These are phyloP conservation scores for Coniochaeta hoffmannii DNA, from an alignment of 2,329 filamentous ascomycete genomes.

Conservation along the genomic window DNA sequence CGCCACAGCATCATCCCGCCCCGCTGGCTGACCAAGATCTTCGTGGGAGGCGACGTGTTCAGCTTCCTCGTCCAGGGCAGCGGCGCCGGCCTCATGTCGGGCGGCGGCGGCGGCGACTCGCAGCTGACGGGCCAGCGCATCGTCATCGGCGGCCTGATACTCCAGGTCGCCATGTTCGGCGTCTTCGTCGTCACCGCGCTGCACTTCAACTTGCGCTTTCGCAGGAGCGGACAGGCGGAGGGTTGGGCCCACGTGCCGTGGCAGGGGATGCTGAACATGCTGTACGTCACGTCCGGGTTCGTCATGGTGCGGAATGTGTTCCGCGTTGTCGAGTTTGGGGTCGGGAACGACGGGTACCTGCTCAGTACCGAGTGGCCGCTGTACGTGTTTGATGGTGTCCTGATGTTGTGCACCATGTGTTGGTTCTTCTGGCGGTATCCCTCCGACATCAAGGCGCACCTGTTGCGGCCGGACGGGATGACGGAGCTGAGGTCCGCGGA, in stretches of 20 bases:
- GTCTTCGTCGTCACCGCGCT: constrained; percentile 43
- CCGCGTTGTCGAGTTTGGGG: constrained; percentile 29
- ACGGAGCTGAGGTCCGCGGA: neutral
- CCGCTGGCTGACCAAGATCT: constrained; percentile 42
- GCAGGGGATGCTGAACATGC: constrained; percentile 16
- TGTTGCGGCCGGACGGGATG: neutral
- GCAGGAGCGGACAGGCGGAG: constrained; percentile 7
- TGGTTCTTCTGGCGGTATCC: constrained; percentile 11
- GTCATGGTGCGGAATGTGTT: constrained; percentile 30
- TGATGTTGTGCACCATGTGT: constrained; percentile 15
- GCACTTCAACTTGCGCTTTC: constrained; percentile 37
- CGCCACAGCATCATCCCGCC: constrained; percentile 23
- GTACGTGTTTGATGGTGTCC: constrained; percentile 23
- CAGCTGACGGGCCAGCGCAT: constrained; percentile 37
- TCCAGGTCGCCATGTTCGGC: constrained; percentile 51
- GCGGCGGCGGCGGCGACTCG: constrained; percentile 16
- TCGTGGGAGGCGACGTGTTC: constrained; percentile 46
- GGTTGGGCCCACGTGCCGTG: constrained; percentile 13
- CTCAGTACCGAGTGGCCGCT: constrained; percentile 20
- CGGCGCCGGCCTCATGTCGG: constrained; percentile 30
- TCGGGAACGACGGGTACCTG: constrained; percentile 20
- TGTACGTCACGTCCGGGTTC: constrained; percentile 15
- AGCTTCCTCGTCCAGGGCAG: constrained; percentile 43
- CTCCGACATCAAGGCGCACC: neutral
- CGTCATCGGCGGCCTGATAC: constrained; percentile 46